A percentile compares a stretch with the other conserved stretches of the same genome.
Conservation (phyloP, 208 protist genomes). For the Leishmania martiniquensis region DNA sequence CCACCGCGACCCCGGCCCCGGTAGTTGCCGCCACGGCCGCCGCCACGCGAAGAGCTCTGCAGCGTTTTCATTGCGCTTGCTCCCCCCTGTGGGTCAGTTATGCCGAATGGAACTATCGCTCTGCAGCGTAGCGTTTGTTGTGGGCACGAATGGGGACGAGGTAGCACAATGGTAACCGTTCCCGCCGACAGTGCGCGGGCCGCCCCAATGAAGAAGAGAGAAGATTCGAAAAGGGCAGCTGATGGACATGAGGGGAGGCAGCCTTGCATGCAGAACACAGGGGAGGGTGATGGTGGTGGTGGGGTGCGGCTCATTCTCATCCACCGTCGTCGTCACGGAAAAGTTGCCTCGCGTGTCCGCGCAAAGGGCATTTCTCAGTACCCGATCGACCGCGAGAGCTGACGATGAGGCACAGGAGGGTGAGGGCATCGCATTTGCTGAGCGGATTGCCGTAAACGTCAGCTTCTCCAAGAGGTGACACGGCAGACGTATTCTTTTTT, state of each 20-base stretch:
- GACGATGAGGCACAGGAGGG: too few relatives aligned
- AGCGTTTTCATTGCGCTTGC: slow-evolving; percentile 62
- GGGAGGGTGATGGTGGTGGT: too few relatives aligned
- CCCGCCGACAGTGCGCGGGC: not conserved
- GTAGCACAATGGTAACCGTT: too few relatives aligned
- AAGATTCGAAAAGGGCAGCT: not conserved
- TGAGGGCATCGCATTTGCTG: not conserved
- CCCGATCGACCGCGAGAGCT: not conserved
- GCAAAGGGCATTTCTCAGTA: not conserved
- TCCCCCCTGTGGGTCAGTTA: not conserved
- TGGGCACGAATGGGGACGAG: not conserved
- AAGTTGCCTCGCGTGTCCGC: not conserved
- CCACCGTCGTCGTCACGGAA: not conserved
- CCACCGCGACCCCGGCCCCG: slow-evolving; percentile 41
- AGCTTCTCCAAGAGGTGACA: not conserved
- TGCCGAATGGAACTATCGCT: not conserved
- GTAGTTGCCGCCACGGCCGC: slow-evolving; percentile 38
- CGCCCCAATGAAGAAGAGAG: not conserved
- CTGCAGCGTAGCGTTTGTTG: not conserved
- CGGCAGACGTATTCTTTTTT: not conserved
- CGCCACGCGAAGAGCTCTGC: slow-evolving; percentile 62
- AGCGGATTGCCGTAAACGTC: not conserved
- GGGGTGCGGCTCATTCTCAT: not conserved
- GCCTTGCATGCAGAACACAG: not conserved
- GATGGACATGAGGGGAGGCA: not conserved